Conservation (phyloP, 768 basidiomycete species). For the Lanmaoa pseudosensibilis region DNA sequence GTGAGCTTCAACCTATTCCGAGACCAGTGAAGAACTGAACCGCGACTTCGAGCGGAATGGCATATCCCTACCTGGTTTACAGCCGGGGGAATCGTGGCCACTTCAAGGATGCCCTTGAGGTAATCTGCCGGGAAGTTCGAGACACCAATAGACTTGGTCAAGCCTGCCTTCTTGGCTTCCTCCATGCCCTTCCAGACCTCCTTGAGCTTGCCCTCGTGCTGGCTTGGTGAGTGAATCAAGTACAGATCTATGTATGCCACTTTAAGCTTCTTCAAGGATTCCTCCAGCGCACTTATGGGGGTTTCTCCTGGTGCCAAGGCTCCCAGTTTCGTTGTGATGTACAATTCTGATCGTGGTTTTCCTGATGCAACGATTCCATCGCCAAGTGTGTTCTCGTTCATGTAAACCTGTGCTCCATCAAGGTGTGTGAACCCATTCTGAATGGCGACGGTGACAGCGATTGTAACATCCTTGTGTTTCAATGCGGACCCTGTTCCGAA, state of each 20-base stretch:
- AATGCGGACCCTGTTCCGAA: constrained; percentile 65
- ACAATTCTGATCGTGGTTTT: constrained; percentile 54
- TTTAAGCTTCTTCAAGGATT: constrained; percentile 54
- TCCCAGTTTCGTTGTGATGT: constrained; percentile 59
- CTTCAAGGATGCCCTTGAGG: constrained; percentile 44
- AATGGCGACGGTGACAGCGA: constrained; percentile 46
- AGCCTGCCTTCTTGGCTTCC: constrained; percentile 45
- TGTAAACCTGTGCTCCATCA: constrained; percentile 62
- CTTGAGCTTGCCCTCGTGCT: constrained; percentile 43
- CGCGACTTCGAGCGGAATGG: not conserved
- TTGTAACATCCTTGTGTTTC: constrained; percentile 42
- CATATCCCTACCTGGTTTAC: constrained; percentile 49
- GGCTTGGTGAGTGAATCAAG: constrained; percentile 52
- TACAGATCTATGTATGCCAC: constrained; percentile 62
- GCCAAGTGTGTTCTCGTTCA: constrained; percentile 55
- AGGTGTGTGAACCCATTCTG: constrained; percentile 59
- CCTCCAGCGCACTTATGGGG: constrained; percentile 48
- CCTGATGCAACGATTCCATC: constrained; percentile 50
- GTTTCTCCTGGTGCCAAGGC: constrained; percentile 38
- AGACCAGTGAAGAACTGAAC: not conserved
- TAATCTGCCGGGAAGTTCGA: constrained; percentile 51
- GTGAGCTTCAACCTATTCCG: constrained; percentile 49
- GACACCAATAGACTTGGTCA: constrained; percentile 48
- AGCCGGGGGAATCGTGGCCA: constrained; percentile 46
- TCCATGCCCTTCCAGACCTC: constrained; percentile 65